Conservation (phyloP, 352 stramenopile genomes). For the Blastocystis sp. region DNA sequence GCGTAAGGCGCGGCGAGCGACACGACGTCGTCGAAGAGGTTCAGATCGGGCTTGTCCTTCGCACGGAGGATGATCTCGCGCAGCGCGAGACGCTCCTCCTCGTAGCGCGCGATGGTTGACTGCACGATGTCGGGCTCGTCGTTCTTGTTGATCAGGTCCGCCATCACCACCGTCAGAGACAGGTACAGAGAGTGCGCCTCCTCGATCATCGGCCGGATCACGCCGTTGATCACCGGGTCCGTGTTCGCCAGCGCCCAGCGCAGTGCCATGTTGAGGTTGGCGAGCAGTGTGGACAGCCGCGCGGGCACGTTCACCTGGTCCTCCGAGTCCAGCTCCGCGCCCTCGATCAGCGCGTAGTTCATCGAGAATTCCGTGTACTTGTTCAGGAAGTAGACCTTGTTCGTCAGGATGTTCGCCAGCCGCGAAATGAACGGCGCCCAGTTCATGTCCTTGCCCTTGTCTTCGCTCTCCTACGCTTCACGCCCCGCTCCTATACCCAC, state of each 20-base stretch:
- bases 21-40: conserved; percentile 43
- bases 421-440: conserved; percentile 70
- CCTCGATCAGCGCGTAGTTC: conserved; percentile 52
- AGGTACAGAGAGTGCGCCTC: conserved; percentile 64
- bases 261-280: conserved; percentile 45
- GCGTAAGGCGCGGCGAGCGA: neutral
- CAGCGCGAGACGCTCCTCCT: conserved; percentile 57
- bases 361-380: conserved; percentile 57
- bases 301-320: conserved; percentile 67
- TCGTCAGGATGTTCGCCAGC: conserved; percentile 64
- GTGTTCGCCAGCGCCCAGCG: conserved; percentile 57
- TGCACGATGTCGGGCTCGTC: conserved; percentile 59
- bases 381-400: conserved; percentile 67
- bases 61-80: conserved; percentile 42
- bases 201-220: conserved; percentile 61
- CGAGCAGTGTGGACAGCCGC: conserved; percentile 62
- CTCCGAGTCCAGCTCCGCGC: conserved; percentile 49
- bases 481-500: neutral
- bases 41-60: conserved; percentile 16
- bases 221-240: conserved; percentile 60
- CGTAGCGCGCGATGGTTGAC: conserved; percentile 26
- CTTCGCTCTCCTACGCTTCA: conserved; percentile 60
- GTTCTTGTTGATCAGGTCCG: conserved; percentile 33
- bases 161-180: conserved; percentile 36
- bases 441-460: conserved; percentile 31